Conservation (phyloP, 345 rosid species). For the Populus nigra region DNA sequence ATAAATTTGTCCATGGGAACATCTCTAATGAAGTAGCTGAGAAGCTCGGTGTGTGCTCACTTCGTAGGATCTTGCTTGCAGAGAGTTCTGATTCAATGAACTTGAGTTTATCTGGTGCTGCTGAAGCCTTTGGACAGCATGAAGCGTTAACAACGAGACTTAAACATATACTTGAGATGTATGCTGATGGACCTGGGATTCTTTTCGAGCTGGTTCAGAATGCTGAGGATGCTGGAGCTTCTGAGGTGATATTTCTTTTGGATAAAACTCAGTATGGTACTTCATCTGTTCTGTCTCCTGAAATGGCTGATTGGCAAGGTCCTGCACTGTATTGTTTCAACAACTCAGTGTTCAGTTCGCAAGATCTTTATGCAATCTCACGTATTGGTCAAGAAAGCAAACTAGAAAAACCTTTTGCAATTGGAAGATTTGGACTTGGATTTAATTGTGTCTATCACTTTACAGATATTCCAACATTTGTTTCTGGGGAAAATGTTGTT, state of each 20-base stretch:
- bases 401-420: slow-evolving; percentile 89
- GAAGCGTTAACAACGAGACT: slow-evolving; percentile 97
- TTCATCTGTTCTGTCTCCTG: slow-evolving; percentile 95
- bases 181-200: slow-evolving; percentile 97
- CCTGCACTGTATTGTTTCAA: slow-evolving; percentile 94
- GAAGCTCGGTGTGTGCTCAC: slow-evolving; percentile 91
- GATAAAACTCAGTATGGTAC: slow-evolving; percentile 94
- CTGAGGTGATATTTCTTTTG: slow-evolving; percentile 83
- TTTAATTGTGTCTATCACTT: slow-evolving; percentile 98
- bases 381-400: slow-evolving; percentile 99
- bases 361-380: slow-evolving; percentile 94
- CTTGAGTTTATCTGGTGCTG: slow-evolving; percentile 86
- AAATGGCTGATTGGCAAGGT: slow-evolving; percentile 99
- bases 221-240: slow-evolving; percentile 97
- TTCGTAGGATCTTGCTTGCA: slow-evolving; percentile 87
- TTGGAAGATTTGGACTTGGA: slow-evolving; percentile 95
- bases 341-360: slow-evolving; percentile 87
- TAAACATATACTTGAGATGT: slow-evolving; percentile 95
- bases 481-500: slow-evolving; percentile 94
- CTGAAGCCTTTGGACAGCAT: slow-evolving; percentile 99
- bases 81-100: slow-evolving; percentile 98
- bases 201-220: slow-evolving; percentile 93
- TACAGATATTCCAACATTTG: slow-evolving; percentile 86
- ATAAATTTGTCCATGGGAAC: slow-evolving; percentile 81
- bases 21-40: slow-evolving; percentile 96